phyloP scores from a whole-genome alignment of 108 stramenopile genomes.

The Stephanodiscus triporus region DNA sequence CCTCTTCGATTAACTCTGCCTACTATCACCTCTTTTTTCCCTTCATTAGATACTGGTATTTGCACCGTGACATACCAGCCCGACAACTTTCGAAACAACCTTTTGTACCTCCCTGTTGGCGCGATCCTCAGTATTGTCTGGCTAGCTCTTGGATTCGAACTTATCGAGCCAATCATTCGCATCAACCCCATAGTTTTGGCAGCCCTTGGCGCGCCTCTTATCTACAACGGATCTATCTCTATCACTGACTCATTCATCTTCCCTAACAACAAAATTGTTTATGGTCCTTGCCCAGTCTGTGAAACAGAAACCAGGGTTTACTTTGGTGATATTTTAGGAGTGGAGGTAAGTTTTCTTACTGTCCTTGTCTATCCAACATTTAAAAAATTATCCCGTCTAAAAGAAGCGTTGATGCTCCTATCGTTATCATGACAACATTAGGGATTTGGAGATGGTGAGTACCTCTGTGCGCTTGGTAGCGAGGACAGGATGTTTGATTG shows the following conservation, averaged over 20 bases:
- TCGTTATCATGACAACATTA: neutral
- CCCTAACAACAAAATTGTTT: constrained; percentile 73
- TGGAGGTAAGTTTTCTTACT: constrained; percentile 44
- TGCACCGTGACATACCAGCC: constrained; percentile 89
- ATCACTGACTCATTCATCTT: constrained; percentile 83
- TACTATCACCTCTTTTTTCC: neutral
- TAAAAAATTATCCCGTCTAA: neutral
- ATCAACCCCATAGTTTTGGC: constrained; percentile 84
- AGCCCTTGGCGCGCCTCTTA: constrained; percentile 75
- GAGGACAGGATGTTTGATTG: too few relatives aligned
- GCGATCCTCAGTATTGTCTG: constrained; percentile 63
- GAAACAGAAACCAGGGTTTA: constrained; percentile 83
- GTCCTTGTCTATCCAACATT: neutral
- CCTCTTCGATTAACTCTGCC: neutral
- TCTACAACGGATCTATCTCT: constrained; percentile 60
- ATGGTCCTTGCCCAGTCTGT: constrained; percentile 95
- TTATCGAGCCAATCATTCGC: constrained; percentile 66
- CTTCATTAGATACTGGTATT: constrained; percentile 79
- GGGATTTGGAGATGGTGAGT: constrained; percentile 67
- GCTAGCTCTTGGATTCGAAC: constrained; percentile 76
- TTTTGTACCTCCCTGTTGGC: constrained; percentile 88
- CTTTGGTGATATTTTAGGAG: constrained; percentile 94
- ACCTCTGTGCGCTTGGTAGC: neutral
- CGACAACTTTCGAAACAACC: constrained; percentile 86
- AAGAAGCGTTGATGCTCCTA: neutral